Conservation (phyloP, 2,329 filamentous ascomycete genomes). For the Neophaeococcomyces mojaviensis region DNA sequence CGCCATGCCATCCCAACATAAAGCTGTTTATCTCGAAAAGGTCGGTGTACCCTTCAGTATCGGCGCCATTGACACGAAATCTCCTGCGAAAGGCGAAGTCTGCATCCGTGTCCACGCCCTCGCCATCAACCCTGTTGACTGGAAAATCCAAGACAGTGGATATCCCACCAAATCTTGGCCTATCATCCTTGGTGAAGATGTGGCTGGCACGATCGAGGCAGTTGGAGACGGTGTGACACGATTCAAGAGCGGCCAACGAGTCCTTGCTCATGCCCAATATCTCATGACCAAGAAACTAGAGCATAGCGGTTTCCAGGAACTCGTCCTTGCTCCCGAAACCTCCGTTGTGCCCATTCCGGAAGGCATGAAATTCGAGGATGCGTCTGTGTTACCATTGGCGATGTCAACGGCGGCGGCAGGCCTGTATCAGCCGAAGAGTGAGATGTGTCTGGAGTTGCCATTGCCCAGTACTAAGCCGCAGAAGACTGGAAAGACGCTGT, state of each 20-base stretch:
- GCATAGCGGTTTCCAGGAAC: conserved; percentile 28
- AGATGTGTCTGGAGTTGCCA: conserved; percentile 17
- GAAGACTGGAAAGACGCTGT: conserved; percentile 26
- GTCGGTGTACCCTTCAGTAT: conserved; percentile 18
- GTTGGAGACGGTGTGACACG: conserved; percentile 23
- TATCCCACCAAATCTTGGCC: conserved; percentile 22
- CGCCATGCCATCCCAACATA: conserved; percentile 2
- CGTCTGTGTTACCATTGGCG: conserved; percentile 27
- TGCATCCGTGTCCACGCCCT: conserved; percentile 23
- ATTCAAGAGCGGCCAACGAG: conserved; percentile 27
- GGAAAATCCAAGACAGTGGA: conserved; percentile 25
- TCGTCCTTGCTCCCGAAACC: conserved; percentile 22
- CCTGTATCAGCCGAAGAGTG: conserved; percentile 25
- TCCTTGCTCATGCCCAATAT: conserved; percentile 24
- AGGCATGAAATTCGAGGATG: conserved; percentile 25
- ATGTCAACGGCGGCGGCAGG: conserved; percentile 27
- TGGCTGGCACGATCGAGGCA: conserved; percentile 26
- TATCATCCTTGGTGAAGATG: conserved; percentile 25
- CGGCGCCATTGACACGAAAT: conserved; percentile 13
- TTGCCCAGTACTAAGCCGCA: conserved; percentile 11
- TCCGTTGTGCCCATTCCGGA: conserved; percentile 25
- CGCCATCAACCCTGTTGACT: conserved; percentile 30
- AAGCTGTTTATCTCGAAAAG: conserved; percentile 2
- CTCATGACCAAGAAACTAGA: conserved; percentile 11
- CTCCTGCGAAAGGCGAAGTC: conserved; percentile 18